phyloP scores from a whole-genome alignment of 2,329 filamentous ascomycete genomes.

The Neonectria neomacrospora region DNA sequence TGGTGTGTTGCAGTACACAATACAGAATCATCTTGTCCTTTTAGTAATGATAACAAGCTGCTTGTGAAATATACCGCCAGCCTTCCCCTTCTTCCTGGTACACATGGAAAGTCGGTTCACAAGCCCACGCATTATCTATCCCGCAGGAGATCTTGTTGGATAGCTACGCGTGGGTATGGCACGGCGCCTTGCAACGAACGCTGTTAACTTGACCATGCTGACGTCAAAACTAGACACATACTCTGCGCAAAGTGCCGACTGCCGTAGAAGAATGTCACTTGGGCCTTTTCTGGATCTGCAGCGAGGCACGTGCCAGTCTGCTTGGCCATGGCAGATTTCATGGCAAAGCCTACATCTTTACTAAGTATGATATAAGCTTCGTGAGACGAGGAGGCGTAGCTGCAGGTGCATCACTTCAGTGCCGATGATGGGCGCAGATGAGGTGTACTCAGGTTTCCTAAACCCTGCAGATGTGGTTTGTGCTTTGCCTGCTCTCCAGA shows the following conservation, averaged over 20 bases:
- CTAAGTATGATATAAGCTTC: slow-evolving; percentile 26
- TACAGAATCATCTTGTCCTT: no score
- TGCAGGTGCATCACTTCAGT: no score
- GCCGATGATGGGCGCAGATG: no score
- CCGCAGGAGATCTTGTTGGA: slow-evolving; percentile 27
- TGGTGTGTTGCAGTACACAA: no score
- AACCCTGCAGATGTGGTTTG: no score
- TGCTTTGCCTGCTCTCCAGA: no score
- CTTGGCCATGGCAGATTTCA: slow-evolving; percentile 16
- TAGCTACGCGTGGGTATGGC: slow-evolving; percentile 28
- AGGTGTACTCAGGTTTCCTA: no score
- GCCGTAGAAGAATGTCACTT: slow-evolving; percentile 24
- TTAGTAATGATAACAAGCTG: no score
- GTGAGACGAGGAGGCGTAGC: no score
- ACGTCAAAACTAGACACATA: neutral
- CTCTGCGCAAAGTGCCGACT: slow-evolving; percentile 24
- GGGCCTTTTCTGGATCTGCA: slow-evolving; percentile 21
- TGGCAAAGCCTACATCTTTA: slow-evolving; percentile 18
- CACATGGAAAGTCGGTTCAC: no score
- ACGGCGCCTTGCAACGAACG: slow-evolving; percentile 5
- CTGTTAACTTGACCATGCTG: neutral
- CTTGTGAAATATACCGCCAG: no score
- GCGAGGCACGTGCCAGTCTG: slow-evolving; percentile 14
- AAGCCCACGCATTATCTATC: slow-evolving; percentile 35
- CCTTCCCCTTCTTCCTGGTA: no score